These are phyloP conservation scores for Westerdykella sp. DNA, from an alignment of 2,329 filamentous ascomycete genomes.

Conservation along the genomic window DNA sequence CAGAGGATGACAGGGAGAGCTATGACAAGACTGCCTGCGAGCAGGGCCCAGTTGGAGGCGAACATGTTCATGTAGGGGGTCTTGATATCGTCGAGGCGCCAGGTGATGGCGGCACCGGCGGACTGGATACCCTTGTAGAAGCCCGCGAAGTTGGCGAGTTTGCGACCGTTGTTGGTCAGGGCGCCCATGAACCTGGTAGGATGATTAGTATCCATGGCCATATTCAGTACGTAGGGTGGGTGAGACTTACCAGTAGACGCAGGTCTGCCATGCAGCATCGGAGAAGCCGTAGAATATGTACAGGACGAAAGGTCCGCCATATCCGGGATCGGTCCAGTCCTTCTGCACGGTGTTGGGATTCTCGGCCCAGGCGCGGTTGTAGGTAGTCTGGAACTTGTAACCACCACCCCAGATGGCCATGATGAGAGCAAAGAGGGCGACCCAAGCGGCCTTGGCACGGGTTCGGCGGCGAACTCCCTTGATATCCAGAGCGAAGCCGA, in stretches of 20 bases:
- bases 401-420: constrained; percentile 79
- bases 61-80: constrained; percentile 67
- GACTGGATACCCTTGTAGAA: constrained; percentile 90
- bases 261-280: constrained; percentile 86
- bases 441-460: constrained; percentile 61
- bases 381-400: constrained; percentile 65
- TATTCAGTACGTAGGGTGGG: not conserved
- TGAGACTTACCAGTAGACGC: constrained; percentile 68
- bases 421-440: constrained; percentile 60
- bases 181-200: constrained; percentile 74
- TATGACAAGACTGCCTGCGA: constrained; percentile 66
- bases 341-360: constrained; percentile 31
- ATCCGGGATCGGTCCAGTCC: constrained; percentile 65
- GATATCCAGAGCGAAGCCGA: constrained; percentile 64
- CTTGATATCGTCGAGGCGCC: constrained; percentile 56
- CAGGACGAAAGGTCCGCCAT: constrained; percentile 74
- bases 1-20: constrained; percentile 73
- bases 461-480: constrained; percentile 53
- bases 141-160: constrained; percentile 84
- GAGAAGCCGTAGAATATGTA: constrained; percentile 89
- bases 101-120: constrained; percentile 73
- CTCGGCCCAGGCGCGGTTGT: constrained; percentile 40
- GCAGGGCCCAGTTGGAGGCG: constrained; percentile 67
- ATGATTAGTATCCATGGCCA: constrained; percentile 4
- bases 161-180: constrained; percentile 85